Percentiles rank a stretch among this genome's conserved stretches.
Conservation (phyloP, 768 basidiomycete genomes). For the Hypsizygus marmoreus region DNA sequence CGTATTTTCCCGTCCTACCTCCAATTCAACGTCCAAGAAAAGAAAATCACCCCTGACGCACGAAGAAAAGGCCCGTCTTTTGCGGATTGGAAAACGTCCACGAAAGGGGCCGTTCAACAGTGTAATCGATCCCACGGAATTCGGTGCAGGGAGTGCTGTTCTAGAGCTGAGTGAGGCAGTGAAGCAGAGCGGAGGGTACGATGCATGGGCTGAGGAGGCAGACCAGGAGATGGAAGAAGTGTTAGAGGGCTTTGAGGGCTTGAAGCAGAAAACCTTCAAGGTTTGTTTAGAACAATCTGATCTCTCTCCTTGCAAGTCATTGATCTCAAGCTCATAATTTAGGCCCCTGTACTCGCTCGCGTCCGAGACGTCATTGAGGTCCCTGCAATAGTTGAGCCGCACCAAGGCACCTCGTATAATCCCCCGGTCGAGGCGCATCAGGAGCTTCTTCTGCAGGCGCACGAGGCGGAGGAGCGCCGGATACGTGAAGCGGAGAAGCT, state of each 20-base stretch:
- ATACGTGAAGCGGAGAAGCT: conserved; percentile 55
- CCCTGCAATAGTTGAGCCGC: conserved; percentile 70
- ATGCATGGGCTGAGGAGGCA: conserved; percentile 63
- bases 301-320: not conserved
- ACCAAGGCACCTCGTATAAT: conserved; percentile 88
- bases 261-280: conserved; percentile 51
- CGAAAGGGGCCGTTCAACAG: conserved; percentile 75
- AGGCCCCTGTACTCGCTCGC: conserved; percentile 52
- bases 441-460: conserved; percentile 67
- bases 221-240: conserved; percentile 31
- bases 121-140: conserved; percentile 66
- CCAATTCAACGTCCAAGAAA: conserved; percentile 35
- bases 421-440: conserved; percentile 75
- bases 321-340: too few relatives aligned
- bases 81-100: conserved; percentile 74
- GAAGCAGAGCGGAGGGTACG: conserved; percentile 65
- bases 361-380: conserved; percentile 57
- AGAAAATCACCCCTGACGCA: conserved; percentile 49
- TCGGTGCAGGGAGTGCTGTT: conserved; percentile 63
- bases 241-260: conserved; percentile 42
- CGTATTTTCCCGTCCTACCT: conserved; percentile 58
- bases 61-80: conserved; percentile 74
- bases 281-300: too few relatives aligned
- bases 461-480: conserved; percentile 62
- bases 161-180: conserved; percentile 70